A percentile compares a stretch with the other conserved stretches of the same genome.
Conservation (phyloP, 2,329 filamentous ascomycete genomes). For the Chaetomiaceae sp. region DNA sequence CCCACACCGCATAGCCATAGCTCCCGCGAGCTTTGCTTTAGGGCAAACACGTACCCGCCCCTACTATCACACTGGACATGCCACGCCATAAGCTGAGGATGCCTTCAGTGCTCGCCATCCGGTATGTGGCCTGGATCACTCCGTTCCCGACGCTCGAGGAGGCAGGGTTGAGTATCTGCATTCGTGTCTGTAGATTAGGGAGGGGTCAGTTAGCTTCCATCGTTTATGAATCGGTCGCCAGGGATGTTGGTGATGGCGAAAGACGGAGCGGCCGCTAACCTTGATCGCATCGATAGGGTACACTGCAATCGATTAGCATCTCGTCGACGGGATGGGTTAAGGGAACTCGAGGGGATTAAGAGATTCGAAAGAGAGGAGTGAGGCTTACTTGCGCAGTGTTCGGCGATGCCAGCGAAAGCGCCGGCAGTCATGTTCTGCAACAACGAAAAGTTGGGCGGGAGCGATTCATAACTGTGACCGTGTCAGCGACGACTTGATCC, state of each 20-base stretch:
- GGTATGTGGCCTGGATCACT: slow-evolving; percentile 85
- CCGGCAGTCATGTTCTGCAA: slow-evolving; percentile 93
- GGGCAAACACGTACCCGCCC: slow-evolving; percentile 64
- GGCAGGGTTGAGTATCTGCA: slow-evolving; percentile 90
- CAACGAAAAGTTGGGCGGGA: slow-evolving; percentile 91
- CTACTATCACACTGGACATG: slow-evolving; percentile 91
- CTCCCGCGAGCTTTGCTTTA: too few relatives aligned
- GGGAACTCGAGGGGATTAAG: neutral
- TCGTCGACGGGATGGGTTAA: slow-evolving; percentile 42
- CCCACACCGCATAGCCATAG: too few relatives aligned
- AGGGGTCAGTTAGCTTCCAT: slow-evolving; percentile 20
- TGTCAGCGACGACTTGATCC: slow-evolving; percentile 13
- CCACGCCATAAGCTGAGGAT: slow-evolving; percentile 91
- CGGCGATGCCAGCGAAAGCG: slow-evolving; percentile 81
- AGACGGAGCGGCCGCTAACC: slow-evolving; percentile 46
- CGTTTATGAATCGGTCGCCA: neutral
- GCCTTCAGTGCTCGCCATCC: slow-evolving; percentile 86
- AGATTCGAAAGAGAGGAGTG: too few relatives aligned
- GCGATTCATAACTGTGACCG: slow-evolving; percentile 73
- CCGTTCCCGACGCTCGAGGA: slow-evolving; percentile 79
- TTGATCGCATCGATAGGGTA: slow-evolving; percentile 98
- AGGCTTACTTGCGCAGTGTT: slow-evolving; percentile 47
- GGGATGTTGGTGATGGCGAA: neutral
- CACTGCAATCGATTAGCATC: slow-evolving; percentile 48
- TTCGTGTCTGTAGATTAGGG: slow-evolving; percentile 66